Base-by-base conservation (phyloP, 345 rosid genomes). In the Euphorbia tirucalli region DNA sequence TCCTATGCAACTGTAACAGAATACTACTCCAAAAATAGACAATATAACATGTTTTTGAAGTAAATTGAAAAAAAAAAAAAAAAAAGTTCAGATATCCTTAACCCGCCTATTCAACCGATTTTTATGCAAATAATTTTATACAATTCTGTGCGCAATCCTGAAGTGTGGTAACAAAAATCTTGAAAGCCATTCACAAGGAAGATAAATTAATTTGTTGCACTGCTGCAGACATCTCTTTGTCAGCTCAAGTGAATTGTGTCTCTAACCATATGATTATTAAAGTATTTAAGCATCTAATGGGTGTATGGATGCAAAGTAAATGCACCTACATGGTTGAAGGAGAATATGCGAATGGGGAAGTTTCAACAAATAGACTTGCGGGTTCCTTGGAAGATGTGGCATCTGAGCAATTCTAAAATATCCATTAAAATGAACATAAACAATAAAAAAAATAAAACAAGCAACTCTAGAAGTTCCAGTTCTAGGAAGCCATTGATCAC, bases 401-500 rank as follows among this genome's bases (percentile, higher is more conserved):
- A 66, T 27, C 15, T 65, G 56, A 15, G 24, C 5, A 27, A 48
- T 21, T 25, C 44, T 28, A 49, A 48, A n/a, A 19, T 13, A 22
- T 28, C 21, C n/a, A 66, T 48, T n/a, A 49, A 32, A 50, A 30
- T 66, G 39, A 50, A 48, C 8, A 0, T n/a, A n/a, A n/a, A n/a
- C n/a, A n/a, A n/a, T n/a, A n/a, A n/a, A n/a, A n/a, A 11, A 50
- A 49, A 39, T 3, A 28, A 49, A 19, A 2, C 58, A 28, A 49
- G 18, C 41, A 66, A 27, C 19, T 9, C 10, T 10, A 49, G 28
- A 66, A 66, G 37, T 66, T 66, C n/a, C 24, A 66, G 70, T 46
- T 28, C n/a, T 37, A n/a, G 41, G 35, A 49, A 25, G 11, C 11
- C 19, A 31, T 19, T 61, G 43, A 61, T 61, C 0, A 46, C 56